Percentiles rank a stretch among this genome's conserved stretches.
Conservation (phyloP, 2,329 filamentous ascomycete species). For the Claviceps citrina region DNA sequence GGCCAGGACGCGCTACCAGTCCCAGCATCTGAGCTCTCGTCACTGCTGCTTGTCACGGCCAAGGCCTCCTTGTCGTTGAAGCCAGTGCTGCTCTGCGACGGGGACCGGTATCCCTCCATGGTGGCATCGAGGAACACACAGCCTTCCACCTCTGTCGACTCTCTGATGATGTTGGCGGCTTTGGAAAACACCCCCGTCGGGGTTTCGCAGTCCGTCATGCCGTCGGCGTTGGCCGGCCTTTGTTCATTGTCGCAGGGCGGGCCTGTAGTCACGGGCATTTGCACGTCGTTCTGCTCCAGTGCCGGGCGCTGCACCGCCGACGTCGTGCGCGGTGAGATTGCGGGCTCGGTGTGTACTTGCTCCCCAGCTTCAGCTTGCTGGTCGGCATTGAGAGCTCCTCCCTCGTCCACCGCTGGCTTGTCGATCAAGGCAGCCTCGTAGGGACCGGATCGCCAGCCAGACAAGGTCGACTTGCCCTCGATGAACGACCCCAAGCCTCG, state of each 20-base stretch:
- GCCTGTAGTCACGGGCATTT: background rate
- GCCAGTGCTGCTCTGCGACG: background rate
- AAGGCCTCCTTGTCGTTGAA: conserved; percentile 4
- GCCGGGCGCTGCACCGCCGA: background rate
- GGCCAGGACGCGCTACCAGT: background rate
- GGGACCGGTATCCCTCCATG: background rate
- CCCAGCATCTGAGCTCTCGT: conserved; percentile 6
- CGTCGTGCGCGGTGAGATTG: background rate
- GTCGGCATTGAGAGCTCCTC: conserved; percentile 7
- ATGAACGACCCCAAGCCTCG: conserved; percentile 22
- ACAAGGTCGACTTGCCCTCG: conserved; percentile 17
- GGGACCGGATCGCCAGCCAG: conserved; percentile 10
- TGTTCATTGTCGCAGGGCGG: background rate
- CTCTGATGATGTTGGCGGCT: conserved; percentile 27
- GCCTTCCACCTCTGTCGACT: conserved; percentile 26
- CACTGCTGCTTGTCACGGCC: conserved; percentile 10
- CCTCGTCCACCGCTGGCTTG: conserved; percentile 6
- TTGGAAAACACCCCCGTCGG: conserved; percentile 21
- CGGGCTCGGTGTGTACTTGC: background rate
- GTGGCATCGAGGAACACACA: conserved; percentile 17
- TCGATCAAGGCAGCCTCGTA: conserved; percentile 4
- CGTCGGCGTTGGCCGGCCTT: background rate
- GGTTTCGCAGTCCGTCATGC: background rate
- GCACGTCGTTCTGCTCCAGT: background rate
- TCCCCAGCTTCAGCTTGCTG: conserved; percentile 4